Evolutionary conservation across 2,329 filamentous ascomycete genomes (phyloP), one percentile per base, ranked within the genome.

Genomic region (Penicillium sp.): DNA sequence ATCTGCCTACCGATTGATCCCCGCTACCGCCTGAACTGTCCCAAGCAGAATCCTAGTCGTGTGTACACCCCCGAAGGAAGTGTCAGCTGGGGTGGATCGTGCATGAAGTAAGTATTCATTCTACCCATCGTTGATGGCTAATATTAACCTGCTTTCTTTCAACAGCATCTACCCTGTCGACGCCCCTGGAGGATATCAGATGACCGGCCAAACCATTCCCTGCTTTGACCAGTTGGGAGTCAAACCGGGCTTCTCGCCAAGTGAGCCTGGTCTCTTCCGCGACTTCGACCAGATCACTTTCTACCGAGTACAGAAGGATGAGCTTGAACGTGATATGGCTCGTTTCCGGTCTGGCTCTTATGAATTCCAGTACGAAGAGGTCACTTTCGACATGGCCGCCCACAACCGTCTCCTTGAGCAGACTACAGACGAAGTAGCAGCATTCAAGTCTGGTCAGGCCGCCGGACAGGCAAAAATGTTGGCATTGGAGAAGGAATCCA

Each of bases 221-320:
- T 75, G 76, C 13, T 77, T 77, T 38, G 80, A 82, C 54, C 74
- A 75, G 31, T 71, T 79, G 7, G 77, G 77, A 0, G 77, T 72
- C 55, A 80, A 80, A 53, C 64, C 66, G 0, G 75, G 75, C 1
- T 82, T 80, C 56, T 68, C 63, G 2, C 54, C 69, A 0, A 63
- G 71, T 0, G 58, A 65, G 25, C 79, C 80, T 0, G 81, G 79
- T 75, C 68, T 82, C 2, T 82, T 80, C 56, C 70, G 76, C 41
- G 76, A 81, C 53, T 80, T 82, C 52, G 80, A 83, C 54, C 71
- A 80, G 36, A 68, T 82, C 16, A 77, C 73, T 0, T 82, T 78
- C 61, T 77, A 80, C 54, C 72, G 75, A 47, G 79, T 82, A 12
- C 71, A 58, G 29, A 76, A 81, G 53, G 65, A 69, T 11, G 77